Conservation (phyloP, 495 filamentous ascomycete genomes). For the Neurospora tetraspora region DNA sequence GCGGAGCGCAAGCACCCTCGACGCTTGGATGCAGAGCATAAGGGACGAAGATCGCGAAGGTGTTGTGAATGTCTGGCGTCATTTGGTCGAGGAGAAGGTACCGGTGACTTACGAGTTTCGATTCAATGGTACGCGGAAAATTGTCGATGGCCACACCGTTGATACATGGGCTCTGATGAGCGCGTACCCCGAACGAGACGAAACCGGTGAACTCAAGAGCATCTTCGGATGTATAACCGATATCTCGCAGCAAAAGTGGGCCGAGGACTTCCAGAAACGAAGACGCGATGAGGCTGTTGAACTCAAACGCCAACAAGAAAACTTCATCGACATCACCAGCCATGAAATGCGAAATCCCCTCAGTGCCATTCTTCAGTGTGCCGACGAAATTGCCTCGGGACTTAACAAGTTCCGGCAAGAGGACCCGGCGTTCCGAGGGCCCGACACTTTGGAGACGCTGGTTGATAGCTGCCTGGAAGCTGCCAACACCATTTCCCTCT, state of each 20-base stretch:
- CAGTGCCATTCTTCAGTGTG: slow-evolving; percentile 70
- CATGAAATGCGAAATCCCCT: slow-evolving; percentile 85
- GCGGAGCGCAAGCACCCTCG: slow-evolving; percentile 35
- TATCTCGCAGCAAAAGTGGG: slow-evolving; percentile 49
- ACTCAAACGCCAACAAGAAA: slow-evolving; percentile 61
- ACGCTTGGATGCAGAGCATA: slow-evolving; percentile 58
- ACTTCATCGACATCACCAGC: slow-evolving; percentile 83
- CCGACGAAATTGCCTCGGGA: slow-evolving; percentile 59
- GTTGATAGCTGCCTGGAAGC: slow-evolving; percentile 59
- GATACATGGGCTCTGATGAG: slow-evolving; percentile 65
- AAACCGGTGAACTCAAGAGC: slow-evolving; percentile 49
- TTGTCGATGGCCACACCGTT: slow-evolving; percentile 43
- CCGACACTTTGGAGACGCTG: slow-evolving; percentile 11
- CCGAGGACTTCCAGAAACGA: slow-evolving; percentile 52
- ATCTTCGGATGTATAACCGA: slow-evolving; percentile 57
- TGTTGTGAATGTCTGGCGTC: slow-evolving; percentile 45
- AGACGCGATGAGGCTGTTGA: slow-evolving; percentile 53
- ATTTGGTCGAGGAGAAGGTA: slow-evolving; percentile 44
- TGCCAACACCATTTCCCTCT: slow-evolving; percentile 73
- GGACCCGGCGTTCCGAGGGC: slow-evolving; percentile 5
- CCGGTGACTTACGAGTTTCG: slow-evolving; percentile 56
- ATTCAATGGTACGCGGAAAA: slow-evolving; percentile 52
- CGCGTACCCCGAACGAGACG: slow-evolving; percentile 55
- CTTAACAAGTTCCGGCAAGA: slow-evolving; percentile 32
- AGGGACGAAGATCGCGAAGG: slow-evolving; percentile 47